Evolutionary conservation across 2,329 filamentous ascomycete genomes (phyloP).

Genomic region (Tolypocladium album): DNA sequence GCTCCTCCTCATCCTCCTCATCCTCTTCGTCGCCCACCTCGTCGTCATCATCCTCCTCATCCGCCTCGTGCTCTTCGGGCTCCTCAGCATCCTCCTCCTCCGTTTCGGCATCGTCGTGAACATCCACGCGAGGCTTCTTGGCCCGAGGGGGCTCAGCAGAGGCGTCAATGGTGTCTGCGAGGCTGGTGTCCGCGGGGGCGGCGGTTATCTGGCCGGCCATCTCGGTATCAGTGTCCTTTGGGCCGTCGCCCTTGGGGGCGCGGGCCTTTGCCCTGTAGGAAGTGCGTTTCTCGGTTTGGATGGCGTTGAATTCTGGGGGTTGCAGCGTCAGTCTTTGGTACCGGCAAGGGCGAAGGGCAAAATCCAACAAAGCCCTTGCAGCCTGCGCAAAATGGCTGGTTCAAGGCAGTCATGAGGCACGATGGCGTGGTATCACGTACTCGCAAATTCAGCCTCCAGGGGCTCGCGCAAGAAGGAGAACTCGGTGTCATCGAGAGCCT

Average conservation of each 20-base stretch:
- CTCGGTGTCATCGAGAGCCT: constrained; percentile 66
- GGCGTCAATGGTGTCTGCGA: constrained; percentile 19
- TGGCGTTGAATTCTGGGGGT: constrained; percentile 55
- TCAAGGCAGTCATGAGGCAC: neutral
- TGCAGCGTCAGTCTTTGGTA: neutral
- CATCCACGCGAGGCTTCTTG: constrained; percentile 34
- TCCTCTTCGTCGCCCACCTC: constrained; percentile 32
- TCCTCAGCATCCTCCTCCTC: constrained; percentile 34
- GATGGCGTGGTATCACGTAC: constrained; percentile 31
- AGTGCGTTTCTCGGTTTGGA: constrained; percentile 64
- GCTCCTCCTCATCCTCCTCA: constrained; percentile 36
- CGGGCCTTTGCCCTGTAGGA: constrained; percentile 60
- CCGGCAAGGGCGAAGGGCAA: neutral
- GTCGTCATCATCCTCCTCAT: constrained; percentile 27
- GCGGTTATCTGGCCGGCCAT: constrained; percentile 20
- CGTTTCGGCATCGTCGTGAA: constrained; percentile 18
- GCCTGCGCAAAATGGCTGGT: neutral
- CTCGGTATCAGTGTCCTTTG: constrained; percentile 19
- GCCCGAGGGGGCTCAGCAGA: constrained; percentile 23
- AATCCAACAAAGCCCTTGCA: neutral
- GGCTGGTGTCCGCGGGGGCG: constrained; percentile 16
- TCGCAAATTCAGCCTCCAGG: constrained; percentile 66
- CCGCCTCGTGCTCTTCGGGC: constrained; percentile 36
- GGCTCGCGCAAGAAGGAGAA: constrained; percentile 59
- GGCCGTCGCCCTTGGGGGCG: constrained; percentile 42